Conservation (phyloP, 1,139 yeast genomes). For the Kodamaea sp. region DNA sequence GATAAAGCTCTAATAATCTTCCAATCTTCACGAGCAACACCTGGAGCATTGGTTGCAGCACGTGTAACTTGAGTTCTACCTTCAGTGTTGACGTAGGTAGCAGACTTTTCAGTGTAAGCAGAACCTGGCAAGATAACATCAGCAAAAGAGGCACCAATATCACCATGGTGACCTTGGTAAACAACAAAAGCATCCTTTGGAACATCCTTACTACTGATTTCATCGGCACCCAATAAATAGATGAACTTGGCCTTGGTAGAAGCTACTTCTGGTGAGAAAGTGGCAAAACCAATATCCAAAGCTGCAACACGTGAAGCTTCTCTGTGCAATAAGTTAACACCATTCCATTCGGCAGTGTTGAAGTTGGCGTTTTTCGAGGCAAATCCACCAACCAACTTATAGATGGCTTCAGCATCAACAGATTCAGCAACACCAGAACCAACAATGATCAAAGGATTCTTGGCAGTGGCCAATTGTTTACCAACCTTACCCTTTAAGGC, state of each 20-base stretch:
- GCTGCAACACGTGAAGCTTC: conserved; percentile 88
- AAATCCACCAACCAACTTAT: conserved; percentile 60
- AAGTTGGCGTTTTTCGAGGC: conserved; percentile 58
- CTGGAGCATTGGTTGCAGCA: conserved; percentile 90
- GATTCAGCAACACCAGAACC: conserved; percentile 80
- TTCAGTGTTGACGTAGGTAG: conserved; percentile 87
- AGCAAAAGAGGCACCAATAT: conserved; percentile 82
- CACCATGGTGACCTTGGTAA: conserved; percentile 94
- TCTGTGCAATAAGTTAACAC: conserved; percentile 76
- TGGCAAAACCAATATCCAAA: conserved; percentile 75
- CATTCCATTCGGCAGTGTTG: conserved; percentile 76
- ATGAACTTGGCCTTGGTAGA: conserved; percentile 66
- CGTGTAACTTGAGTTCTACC: conserved; percentile 85
- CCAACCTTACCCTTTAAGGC: conserved; percentile 74
- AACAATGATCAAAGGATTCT: conserved; percentile 73
- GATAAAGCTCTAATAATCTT: conserved; percentile 79
- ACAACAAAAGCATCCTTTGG: conserved; percentile 86
- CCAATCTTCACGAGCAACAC: conserved; percentile 93
- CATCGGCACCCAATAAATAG: conserved; percentile 84
- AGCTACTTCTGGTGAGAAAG: conserved; percentile 46
- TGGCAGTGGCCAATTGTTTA: conserved; percentile 60
- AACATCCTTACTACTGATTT: conserved; percentile 62
- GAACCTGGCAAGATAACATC: conserved; percentile 86
- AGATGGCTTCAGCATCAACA: conserved; percentile 61
- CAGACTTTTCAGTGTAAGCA: conserved; percentile 85